phyloP scores from a whole-genome alignment of 1,139 yeast species.

The Candida sp. region DNA sequence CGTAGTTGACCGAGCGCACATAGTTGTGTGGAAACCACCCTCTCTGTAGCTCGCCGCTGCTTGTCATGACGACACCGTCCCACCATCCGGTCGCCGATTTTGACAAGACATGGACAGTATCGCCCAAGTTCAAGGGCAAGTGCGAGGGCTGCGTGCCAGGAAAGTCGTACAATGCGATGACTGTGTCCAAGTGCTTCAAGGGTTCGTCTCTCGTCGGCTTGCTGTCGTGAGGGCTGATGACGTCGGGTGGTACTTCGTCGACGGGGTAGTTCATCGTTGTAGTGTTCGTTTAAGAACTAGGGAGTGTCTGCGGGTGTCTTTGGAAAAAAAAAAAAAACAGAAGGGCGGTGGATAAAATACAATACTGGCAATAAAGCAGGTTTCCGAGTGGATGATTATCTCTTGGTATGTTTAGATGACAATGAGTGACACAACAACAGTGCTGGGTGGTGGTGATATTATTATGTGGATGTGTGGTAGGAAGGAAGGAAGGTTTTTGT shows the following conservation, averaged over 20 bases:
- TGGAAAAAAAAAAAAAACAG: neutral
- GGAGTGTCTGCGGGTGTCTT: neutral
- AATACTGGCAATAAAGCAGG: neutral
- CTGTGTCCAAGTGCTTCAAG: slow-evolving; percentile 49
- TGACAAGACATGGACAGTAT: slow-evolving; percentile 52
- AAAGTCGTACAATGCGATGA: slow-evolving; percentile 54
- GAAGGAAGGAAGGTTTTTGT: neutral
- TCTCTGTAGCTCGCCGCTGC: slow-evolving; percentile 48
- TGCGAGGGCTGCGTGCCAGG: slow-evolving; percentile 52
- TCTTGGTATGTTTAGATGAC: no score
- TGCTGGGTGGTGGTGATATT: neutral
- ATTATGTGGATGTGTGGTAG: neutral
- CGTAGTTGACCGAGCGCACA: slow-evolving; percentile 53
- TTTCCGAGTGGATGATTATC: no score
- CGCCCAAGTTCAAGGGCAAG: slow-evolving; percentile 52
- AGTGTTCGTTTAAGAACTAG: neutral
- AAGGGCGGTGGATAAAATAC: neutral
- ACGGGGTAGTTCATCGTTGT: neutral
- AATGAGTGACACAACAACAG: no score
- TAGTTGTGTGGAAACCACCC: slow-evolving; percentile 82
- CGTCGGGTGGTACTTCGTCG: slow-evolving; percentile 49
- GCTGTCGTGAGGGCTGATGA: slow-evolving; percentile 32
- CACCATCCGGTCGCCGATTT: slow-evolving; percentile 73
- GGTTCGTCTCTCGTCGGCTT: slow-evolving; percentile 26
- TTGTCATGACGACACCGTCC: slow-evolving; percentile 64